Evolutionary conservation across 1,284 basidiomycete genomes (phyloP), one percentile per base, ranked within the genome.

Genomic region (Rhodotorula sp.): DNA sequence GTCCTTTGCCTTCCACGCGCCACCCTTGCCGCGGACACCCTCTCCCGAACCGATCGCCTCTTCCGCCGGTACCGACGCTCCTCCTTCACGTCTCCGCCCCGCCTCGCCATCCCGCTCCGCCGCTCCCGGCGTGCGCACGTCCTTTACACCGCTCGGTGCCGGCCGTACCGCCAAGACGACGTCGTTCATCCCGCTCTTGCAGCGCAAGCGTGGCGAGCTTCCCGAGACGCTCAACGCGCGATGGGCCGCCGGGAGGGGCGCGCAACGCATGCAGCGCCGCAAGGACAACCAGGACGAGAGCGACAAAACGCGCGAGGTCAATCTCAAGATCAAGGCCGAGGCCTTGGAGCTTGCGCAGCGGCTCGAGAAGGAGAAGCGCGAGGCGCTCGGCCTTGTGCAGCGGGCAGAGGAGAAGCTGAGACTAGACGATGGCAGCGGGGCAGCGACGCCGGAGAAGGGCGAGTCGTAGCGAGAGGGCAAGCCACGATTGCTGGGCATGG

Each of bases 151-250:
- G 1, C 78, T 91, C 1, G 93, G 93, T 2, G 92, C 89, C 0
- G 91, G 91, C 1, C 86, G 85, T 60, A 85, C 85, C 66, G 86
- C 86, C 72, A 85, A 88, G 34, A 85, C 84, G 12, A 82, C 83
- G 19, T 88, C 86, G 74, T 94, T 93, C 76, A 83, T 86, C 16
- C 88, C 88, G 12, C 76, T 97, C 50, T 78, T 92, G 60, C 78
- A 84, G 68, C 85, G 92, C 67, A 86, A 87, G 65, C 84, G 91
- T 67, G 83, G 89, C 46, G 90, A 91, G 69, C 85, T 85, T 25
- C 88, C 90, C 0, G 89, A 91, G 53, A 85, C 86, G 23, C 85
- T 87, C 21, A 95, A 97, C 80, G 87, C 87, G 77, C 86, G 89
- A 67, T 96, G 91, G 90, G 85, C 88, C 71, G 80, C 85, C 34